Conservation (phyloP, 441 rosid species). For the Kokia cookei region DNA sequence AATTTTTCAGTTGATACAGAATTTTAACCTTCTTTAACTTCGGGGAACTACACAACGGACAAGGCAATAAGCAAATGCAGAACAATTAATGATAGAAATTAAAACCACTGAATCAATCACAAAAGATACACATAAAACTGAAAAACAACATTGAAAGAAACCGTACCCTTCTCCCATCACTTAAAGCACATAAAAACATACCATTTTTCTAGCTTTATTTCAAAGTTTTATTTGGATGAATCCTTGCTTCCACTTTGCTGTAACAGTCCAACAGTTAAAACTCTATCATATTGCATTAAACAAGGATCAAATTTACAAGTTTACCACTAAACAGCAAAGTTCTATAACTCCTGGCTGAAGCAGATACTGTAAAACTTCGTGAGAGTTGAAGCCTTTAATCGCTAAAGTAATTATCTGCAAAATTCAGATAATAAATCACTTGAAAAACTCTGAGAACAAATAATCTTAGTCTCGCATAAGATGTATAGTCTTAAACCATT, state of each 20-base stretch:
- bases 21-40: neutral
- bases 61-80: neutral
- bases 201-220: slow-evolving; percentile 18
- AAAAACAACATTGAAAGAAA: neutral
- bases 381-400: neutral
- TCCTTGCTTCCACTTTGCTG: slow-evolving; percentile 1
- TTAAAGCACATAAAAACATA: slow-evolving; percentile 9
- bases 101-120: neutral
- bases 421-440: neutral
- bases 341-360: neutral
- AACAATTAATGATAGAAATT: neutral
- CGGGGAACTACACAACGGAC: neutral
- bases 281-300: neutral
- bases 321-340: neutral
- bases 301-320: neutral
- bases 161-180: neutral
- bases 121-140: neutral
- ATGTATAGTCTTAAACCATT: neutral
- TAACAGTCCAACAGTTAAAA: neutral
- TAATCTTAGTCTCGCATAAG: neutral
- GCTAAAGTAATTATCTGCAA: neutral
- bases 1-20: neutral
- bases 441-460: neutral
- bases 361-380: neutral
- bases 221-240: neutral